A percentile compares a stretch with the other conserved stretches of the same genome.
Evolutionary conservation across 2,329 filamentous ascomycete species (phyloP).

Genomic region (Paraconiothyrium brasiliense): DNA sequence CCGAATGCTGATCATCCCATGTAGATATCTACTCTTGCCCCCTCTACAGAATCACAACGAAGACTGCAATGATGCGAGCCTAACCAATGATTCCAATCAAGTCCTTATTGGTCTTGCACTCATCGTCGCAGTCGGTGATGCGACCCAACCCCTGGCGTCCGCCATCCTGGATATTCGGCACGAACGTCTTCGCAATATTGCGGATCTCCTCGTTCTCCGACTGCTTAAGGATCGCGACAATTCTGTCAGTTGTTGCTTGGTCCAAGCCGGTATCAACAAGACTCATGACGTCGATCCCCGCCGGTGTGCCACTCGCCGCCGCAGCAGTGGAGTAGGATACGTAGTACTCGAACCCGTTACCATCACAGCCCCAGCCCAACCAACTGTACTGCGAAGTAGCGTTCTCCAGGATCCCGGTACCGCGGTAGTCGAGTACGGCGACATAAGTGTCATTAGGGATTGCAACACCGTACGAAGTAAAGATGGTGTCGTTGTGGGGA

Average conservation of each 20-base stretch:
- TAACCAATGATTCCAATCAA: constrained; percentile 18
- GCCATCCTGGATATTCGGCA: constrained; percentile 23
- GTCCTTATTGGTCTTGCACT: constrained; percentile 27
- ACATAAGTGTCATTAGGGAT: constrained; percentile 15
- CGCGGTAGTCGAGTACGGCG: constrained; percentile 20
- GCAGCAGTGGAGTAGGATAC: constrained; percentile 24
- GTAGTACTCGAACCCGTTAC: constrained; percentile 21
- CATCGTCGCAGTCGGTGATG: constrained; percentile 23
- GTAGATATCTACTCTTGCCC: neutral
- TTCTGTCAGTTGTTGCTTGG: constrained; percentile 17
- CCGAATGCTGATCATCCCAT: constrained; percentile 6
- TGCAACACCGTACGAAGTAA: constrained; percentile 28
- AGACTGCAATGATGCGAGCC: neutral
- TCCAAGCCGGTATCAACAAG: constrained; percentile 21
- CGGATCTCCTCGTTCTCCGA: constrained; percentile 21
- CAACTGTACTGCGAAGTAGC: constrained; percentile 24
- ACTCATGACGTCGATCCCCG: constrained; percentile 31
- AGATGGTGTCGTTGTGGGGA: constrained; percentile 22
- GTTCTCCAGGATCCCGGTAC: constrained; percentile 25
- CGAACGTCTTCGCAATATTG: constrained; percentile 12
- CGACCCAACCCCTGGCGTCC: constrained; percentile 18
- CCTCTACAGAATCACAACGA: neutral
- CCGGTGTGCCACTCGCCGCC: constrained; percentile 20
- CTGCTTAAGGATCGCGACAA: constrained; percentile 15
- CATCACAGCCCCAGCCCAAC: constrained; percentile 32